These are phyloP conservation scores for Akanthomyces muscarius DNA, from an alignment of 2,329 filamentous ascomycete genomes.

Conservation along the genomic window DNA sequence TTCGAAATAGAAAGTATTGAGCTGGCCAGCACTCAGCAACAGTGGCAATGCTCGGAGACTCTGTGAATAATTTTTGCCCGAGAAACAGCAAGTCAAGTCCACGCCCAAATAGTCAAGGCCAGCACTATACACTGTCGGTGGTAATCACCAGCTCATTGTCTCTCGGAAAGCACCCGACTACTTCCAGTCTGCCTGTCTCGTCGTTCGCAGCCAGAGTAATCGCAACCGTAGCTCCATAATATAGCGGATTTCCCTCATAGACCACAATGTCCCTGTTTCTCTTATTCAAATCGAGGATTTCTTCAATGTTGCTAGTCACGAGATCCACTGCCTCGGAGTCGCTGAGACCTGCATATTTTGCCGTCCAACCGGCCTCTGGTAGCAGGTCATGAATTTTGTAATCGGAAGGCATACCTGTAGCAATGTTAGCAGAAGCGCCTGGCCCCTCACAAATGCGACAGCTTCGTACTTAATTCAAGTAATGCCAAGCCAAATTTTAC, in stretches of 20 bases:
- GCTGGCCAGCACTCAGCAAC: no score
- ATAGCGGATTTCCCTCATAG: conserved; percentile 40
- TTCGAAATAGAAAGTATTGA: no score
- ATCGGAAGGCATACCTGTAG: conserved; percentile 28
- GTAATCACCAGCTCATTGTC: conserved; percentile 9
- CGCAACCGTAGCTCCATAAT: conserved; percentile 37
- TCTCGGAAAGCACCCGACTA: conserved; percentile 31
- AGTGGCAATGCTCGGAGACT: no score
- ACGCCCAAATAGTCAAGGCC: no score
- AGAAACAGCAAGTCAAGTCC: no score
- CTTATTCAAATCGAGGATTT: conserved; percentile 35
- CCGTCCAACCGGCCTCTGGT: conserved; percentile 37
- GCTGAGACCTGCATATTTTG: conserved; percentile 36
- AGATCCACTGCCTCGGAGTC: conserved; percentile 33
- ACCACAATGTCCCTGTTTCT: conserved; percentile 37
- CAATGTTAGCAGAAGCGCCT: neutral
- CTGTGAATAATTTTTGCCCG: no score
- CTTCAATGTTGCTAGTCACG: conserved; percentile 38
- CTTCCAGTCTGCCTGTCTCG: conserved; percentile 26
- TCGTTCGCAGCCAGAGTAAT: conserved; percentile 31
- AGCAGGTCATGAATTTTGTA: conserved; percentile 37
- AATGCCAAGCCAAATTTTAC: conserved; percentile 35
- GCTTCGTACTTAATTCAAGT: conserved; percentile 22
- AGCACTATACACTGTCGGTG: neutral
- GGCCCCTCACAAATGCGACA: neutral